Evolutionary conservation across 2,329 filamentous ascomycete genomes (phyloP).

Genomic region (Trichoderma polysporum): DNA sequence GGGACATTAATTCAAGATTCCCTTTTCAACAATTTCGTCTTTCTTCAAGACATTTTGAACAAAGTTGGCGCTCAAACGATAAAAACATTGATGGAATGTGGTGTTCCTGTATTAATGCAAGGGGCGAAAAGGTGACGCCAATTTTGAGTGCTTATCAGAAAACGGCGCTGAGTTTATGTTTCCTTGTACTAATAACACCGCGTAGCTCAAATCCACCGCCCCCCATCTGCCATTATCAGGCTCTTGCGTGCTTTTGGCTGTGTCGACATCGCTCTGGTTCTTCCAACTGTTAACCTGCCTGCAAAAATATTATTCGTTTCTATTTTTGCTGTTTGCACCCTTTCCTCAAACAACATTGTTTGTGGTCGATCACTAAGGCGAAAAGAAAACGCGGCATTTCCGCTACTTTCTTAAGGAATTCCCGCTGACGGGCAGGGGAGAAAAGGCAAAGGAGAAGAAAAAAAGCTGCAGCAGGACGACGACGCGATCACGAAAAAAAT

Average conservation of each 20-base stretch:
- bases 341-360: not conserved
- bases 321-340: not conserved
- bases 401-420: not conserved
- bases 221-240: constrained; percentile 17
- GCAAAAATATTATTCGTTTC: not conserved
- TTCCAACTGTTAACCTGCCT: not conserved
- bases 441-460: not conserved
- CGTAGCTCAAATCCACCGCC: constrained; percentile 8
- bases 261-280: not conserved
- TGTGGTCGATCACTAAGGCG: not conserved
- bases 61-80: not conserved
- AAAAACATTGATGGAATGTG: not conserved
- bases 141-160: constrained; percentile 11
- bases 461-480: not conserved
- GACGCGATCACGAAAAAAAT: constrained; percentile 12
- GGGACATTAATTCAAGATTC: not conserved
- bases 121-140: too few relatives aligned
- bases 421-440: not conserved
- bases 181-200: constrained; percentile 11
- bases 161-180: not conserved
- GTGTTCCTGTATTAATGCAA: not conserved
- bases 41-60: not conserved
- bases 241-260: constrained; percentile 3
- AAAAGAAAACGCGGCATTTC: not conserved
- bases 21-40: not conserved